Evolutionary conservation across 2,329 filamentous ascomycete genomes (phyloP), one percentile per base, ranked within the genome.

Genomic region (Aspergillus novoparasiticus): DNA sequence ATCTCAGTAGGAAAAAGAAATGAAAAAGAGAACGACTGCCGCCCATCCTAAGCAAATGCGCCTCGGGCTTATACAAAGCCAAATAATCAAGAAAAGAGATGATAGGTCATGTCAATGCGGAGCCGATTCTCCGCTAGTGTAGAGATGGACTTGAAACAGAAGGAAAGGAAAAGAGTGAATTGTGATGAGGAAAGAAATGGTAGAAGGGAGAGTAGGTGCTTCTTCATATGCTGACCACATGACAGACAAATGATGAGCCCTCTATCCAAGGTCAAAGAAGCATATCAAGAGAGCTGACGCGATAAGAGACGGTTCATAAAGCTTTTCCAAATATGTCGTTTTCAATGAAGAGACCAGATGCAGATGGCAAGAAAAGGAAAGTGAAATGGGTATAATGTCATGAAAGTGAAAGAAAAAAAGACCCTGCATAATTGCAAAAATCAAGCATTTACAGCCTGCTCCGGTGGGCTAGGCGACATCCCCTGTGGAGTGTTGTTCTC

Each of bases 391-490:
- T 68, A 64, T 67, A 60, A 32, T 63, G 62, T 60, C 56, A 63
- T 63, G 36, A 56, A 62, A 62, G 60, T 53, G 36, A 46, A 57
- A 41, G 41, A 39, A 58, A 56, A 51, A 41, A 41, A 41, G 39
- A n/a, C 39, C 30, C 36, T 36, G 19, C 10, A 48, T 43, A 51
- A 28, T n/a, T 45, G 46, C 30, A 46, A 56, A 58, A 16, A 39
- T 72, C 58, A 75, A 61, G 73, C 73, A 57, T 71, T 67, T 16
- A 75, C 70, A 32, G 72, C 64, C 61, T 75, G 73, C 43, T 73
- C 67, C 36, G 68, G 66, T 32, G 70, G 53, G 54, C 67, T 72
- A 34, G 64, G 61, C 53, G 62, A 63, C 45, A 73, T 53, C 16
- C 65, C 68, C 39, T 69, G 68, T 36, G 69, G 60, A 43, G 60